phyloP scores from a whole-genome alignment of 2,329 filamentous ascomycete species.

The Colletotrichum nymphaeae region DNA sequence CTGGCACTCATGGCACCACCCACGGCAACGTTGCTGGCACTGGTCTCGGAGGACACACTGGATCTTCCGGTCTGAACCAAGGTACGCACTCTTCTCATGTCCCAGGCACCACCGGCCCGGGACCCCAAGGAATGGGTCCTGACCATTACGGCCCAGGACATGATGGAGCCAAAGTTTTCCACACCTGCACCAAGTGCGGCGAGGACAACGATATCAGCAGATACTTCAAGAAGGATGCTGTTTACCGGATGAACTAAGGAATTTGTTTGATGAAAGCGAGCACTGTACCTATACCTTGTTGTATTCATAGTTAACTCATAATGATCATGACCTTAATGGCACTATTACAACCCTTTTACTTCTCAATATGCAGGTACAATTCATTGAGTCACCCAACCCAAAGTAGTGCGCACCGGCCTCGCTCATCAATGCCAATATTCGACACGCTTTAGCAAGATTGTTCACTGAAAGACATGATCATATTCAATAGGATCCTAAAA shows the following conservation, averaged over 20 bases:
- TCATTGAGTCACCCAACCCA: too few relatives aligned
- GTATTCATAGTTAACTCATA: slow-evolving; percentile 13
- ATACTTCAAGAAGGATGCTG: slow-evolving; percentile 37
- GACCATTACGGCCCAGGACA: slow-evolving; percentile 37
- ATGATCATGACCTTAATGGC: slow-evolving; percentile 18
- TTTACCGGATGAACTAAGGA: slow-evolving; percentile 32
- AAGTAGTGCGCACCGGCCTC: too few relatives aligned
- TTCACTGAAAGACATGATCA: too few relatives aligned
- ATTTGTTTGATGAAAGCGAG: neutral
- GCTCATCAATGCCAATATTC: too few relatives aligned
- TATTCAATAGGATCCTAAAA: too few relatives aligned
- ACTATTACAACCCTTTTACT: neutral
- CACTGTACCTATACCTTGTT: slow-evolving; percentile 13
- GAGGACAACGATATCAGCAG: slow-evolving; percentile 37
- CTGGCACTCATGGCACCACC: neutral
- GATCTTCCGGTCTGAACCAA: slow-evolving; percentile 26
- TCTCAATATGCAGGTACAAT: too few relatives aligned
- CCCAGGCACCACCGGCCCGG: slow-evolving; percentile 17
- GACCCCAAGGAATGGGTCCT: slow-evolving; percentile 19
- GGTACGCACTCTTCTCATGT: slow-evolving; percentile 10
- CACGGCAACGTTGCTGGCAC: neutral
- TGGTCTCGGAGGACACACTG: slow-evolving; percentile 15
- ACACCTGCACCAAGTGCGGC: slow-evolving; percentile 33
- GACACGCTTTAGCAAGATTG: too few relatives aligned
- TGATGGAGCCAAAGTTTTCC: slow-evolving; percentile 36